Evolutionary conservation across 441 rosid species (phyloP), one percentile per base, ranked within the genome.

Genomic region (Erysimum pusillum): DNA sequence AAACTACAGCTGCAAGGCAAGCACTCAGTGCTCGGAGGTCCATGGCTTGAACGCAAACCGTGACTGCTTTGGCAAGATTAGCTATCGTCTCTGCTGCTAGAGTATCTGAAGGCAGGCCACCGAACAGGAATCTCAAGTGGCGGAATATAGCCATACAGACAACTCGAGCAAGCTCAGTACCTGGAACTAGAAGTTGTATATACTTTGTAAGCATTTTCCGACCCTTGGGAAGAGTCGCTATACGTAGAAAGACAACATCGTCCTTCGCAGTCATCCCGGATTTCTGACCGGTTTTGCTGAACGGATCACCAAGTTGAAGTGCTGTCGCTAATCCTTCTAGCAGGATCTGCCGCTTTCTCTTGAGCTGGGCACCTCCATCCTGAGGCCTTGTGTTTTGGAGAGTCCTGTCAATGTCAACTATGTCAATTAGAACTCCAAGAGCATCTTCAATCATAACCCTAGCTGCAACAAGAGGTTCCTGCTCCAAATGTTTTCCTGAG

Each of bases 1-100:
- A 96, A 62, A 93, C 99, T 68, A 96, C 93, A 14, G 99, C 99
- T 54, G 93, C 96, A 70, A 96, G 96, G 78, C 99, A 96, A 54
- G 94, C 91, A 75, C 99, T 88, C 45, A 93, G 86, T 15, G 99
- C 89, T 69, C 87, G 89, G 22, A 93, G 87, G 83, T 96, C 98
- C 99, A 96, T 96, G 62, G 85, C 85, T 48, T 76, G 80, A 62
- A 93, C 87, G 66, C 94, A 96, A 6, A 81, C 76, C 48, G 90
- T 84, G 58, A 96, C 97, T 4, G 85, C 80, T 80, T 87, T 87
- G 38, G 91, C 91, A 44, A 92, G 91, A 82, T 84, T 80, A 52
- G 48, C 61, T 22, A 86, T 81, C 15, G 96, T 85, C 78, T 85
- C 88, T 3, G 90, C 93, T 58, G 97, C 95, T 59, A 65, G 83